A percentile compares a stretch with the other conserved stretches of the same genome.
These are phyloP conservation scores for Trichoderma sp. DNA, from an alignment of 2,329 filamentous ascomycete species.

Conservation along the genomic window DNA sequence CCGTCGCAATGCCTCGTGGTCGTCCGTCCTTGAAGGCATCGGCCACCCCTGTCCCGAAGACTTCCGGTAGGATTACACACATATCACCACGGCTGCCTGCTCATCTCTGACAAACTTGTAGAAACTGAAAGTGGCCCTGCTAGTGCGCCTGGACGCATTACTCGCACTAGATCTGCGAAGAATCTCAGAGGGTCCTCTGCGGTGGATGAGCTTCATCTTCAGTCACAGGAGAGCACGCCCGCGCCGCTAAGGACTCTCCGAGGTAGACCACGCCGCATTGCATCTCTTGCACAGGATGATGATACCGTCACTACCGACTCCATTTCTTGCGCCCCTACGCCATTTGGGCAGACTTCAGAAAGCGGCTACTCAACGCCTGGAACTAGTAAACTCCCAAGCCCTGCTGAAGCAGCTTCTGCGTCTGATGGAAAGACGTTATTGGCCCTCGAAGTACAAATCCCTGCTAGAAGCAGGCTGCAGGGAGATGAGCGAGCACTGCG, in stretches of 20 bases:
- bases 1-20: constrained; percentile 30
- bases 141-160: constrained; percentile 24
- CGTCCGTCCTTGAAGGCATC: constrained; percentile 27
- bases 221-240: neutral
- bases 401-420: constrained; percentile 24
- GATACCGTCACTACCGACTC: constrained; percentile 27
- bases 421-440: neutral
- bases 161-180: constrained; percentile 27
- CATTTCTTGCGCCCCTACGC: constrained; percentile 33
- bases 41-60: constrained; percentile 20
- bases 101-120: neutral
- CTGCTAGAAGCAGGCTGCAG: constrained; percentile 22
- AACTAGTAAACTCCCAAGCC: constrained; percentile 38
- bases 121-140: neutral
- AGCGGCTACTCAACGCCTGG: constrained; percentile 36
- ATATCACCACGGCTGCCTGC: neutral
- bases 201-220: neutral
- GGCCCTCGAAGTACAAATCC: constrained; percentile 32
- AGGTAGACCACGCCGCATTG: constrained; percentile 26
- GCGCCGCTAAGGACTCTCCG: constrained; percentile 16
- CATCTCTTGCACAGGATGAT: constrained; percentile 22
- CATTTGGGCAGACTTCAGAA: constrained; percentile 31
- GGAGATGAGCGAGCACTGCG: constrained; percentile 32
- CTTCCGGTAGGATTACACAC: constrained; percentile 22
- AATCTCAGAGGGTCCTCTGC: constrained; percentile 13